These are phyloP conservation scores for Zizania latifolia DNA, from an alignment of 176 grass and related monocot species.

Conservation along the genomic window DNA sequence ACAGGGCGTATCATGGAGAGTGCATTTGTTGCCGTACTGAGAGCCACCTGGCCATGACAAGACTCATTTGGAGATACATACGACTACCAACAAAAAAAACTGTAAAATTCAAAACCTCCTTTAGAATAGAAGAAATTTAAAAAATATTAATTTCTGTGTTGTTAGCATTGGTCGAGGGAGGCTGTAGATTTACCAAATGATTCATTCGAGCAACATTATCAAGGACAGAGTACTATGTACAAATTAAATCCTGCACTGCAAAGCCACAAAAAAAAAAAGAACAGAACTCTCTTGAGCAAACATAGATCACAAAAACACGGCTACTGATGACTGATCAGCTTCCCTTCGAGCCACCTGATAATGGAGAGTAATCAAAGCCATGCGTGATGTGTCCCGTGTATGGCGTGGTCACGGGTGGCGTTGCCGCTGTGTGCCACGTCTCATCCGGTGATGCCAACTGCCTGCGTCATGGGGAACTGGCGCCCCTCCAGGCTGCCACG, in stretches of 20 bases:
- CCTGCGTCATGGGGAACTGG: conserved; percentile 45
- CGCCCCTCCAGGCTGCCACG: conserved; percentile 33
- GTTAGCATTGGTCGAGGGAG: no score
- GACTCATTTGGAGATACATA: no score
- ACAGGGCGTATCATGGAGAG: no score
- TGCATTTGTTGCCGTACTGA: no score
- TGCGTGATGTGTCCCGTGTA: not conserved
- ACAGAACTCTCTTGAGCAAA: not conserved
- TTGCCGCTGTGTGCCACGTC: no score
- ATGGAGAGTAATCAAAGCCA: not conserved
- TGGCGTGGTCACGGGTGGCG: not conserved
- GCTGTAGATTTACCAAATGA: not conserved
- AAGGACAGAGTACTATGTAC: not conserved
- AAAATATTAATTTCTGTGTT: no score
- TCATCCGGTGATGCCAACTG: conserved; percentile 45
- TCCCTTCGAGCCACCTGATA: not conserved
- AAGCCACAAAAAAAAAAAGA: not conserved
- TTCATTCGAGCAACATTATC: not conserved
- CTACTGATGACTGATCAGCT: not conserved
- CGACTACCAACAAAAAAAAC: no score
- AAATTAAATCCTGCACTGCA: not conserved
- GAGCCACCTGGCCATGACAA: no score
- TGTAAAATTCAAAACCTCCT: no score
- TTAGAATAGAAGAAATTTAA: no score
- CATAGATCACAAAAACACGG: not conserved